Evolutionary conservation across 1,284 basidiomycete species (phyloP), one percentile per base, ranked within the genome.

Genomic region (Tilletiaria anomala): DNA sequence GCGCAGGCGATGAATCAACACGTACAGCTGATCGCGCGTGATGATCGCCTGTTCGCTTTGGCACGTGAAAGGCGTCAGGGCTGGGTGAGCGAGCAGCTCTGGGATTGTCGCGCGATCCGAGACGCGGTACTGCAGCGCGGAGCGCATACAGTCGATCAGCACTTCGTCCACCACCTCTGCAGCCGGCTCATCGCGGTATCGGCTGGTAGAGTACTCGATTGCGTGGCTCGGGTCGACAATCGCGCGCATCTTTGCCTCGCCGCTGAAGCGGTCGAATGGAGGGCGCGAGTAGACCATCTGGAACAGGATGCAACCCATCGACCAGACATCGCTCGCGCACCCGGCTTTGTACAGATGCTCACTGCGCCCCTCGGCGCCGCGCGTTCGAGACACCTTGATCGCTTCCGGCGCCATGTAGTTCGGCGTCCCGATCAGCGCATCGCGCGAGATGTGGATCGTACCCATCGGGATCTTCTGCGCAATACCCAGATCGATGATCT

Each of bases 401-500:
- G 64, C 56, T 42, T 67, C 64, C 6, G 64, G 64, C 15, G 64
- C 64, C 64, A 67, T 67, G 43, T 67, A 67, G 44, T 67, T 67
- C 12, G 64, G 64, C 18, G 64, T 67, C 6, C 64, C 64, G 34
- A 67, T 57, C 40, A 67, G 61, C 23, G 47, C 53, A 29, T 62
- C 62, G 8, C 64, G 48, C 35, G 59, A 61, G 21, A 67, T 67
- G 40, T 67, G 64, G 32, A 67, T 55, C 11, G 64, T 67, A 17
- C 61, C 62, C 35, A 60, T 48, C 20, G 60, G 64, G 39, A 88
- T 71, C 51, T 91, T 74, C 70, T 91, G 91, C 23, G 86, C 88
- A 15, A 87, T 93, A 8, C 93, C 93, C 69, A 97, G 97, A 69
- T 99, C 93, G 20, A 89, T 86, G 16, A 99, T 78, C 69, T 91